These are phyloP conservation scores for Ceratocystis albifundus DNA, from an alignment of 2,329 filamentous ascomycete species.

Conservation along the genomic window DNA sequence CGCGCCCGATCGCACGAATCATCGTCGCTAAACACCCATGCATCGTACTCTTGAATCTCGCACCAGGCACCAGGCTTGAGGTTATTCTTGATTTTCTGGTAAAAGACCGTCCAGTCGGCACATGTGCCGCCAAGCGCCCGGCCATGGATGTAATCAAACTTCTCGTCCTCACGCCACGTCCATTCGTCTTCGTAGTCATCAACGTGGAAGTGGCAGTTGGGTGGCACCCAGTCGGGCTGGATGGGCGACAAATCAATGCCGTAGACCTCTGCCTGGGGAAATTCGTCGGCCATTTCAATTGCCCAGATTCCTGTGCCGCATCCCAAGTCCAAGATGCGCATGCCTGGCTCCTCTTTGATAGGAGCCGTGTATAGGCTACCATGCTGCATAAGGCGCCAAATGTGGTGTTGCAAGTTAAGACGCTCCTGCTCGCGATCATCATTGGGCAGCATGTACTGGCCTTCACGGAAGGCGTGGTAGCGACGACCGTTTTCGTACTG, in stretches of 20 bases:
- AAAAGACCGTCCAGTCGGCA: conserved; percentile 30
- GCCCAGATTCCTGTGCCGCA: conserved; percentile 51
- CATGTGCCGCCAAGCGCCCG: conserved; percentile 27
- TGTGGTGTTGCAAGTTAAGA: conserved; percentile 44
- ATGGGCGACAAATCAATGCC: conserved; percentile 49
- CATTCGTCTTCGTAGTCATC: conserved; percentile 50
- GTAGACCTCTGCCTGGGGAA: conserved; percentile 30
- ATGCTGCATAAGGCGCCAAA: conserved; percentile 38
- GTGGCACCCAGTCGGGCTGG: conserved; percentile 46
- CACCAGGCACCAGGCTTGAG: conserved; percentile 32
- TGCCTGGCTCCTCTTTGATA: conserved; percentile 28
- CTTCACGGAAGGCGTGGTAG: conserved; percentile 39
- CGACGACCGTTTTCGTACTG: conserved; percentile 39
- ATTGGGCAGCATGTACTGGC: conserved; percentile 37
- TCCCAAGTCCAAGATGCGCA: conserved; percentile 45
- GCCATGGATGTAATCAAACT: conserved; percentile 30
- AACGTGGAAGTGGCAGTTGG: conserved; percentile 53
- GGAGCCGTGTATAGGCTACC: conserved; percentile 38
- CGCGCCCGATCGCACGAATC: conserved; percentile 31
- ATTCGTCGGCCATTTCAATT: conserved; percentile 38
- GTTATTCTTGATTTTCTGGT: conserved; percentile 27
- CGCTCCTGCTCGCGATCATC: conserved; percentile 45
- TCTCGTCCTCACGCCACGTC: conserved; percentile 33
- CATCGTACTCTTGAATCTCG: conserved; percentile 34
- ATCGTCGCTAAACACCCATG: conserved; percentile 33